Evolutionary conservation across 2,329 filamentous ascomycete species (phyloP).

Genomic region (Seiridium unicorne): DNA sequence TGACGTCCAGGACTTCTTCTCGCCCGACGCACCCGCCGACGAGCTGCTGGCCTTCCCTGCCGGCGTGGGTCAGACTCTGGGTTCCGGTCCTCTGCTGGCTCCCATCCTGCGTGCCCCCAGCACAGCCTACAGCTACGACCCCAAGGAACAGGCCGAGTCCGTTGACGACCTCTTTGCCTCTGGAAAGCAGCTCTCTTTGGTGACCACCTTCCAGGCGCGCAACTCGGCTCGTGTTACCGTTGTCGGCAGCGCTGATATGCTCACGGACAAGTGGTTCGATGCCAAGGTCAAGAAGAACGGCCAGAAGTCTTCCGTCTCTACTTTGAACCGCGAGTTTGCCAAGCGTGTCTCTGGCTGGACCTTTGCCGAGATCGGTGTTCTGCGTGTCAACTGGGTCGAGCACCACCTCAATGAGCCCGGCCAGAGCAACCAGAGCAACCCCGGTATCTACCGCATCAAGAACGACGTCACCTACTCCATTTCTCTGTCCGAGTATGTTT

Average conservation of each 20-base stretch:
- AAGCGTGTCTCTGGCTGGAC: slow-evolving; percentile 88
- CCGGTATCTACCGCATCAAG: slow-evolving; percentile 91
- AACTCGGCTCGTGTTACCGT: slow-evolving; percentile 90
- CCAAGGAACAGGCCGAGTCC: slow-evolving; percentile 74
- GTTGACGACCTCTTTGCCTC: slow-evolving; percentile 83
- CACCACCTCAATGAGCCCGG: slow-evolving; percentile 66
- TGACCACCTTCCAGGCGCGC: slow-evolving; percentile 85
- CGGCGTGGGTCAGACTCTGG: slow-evolving; percentile 78
- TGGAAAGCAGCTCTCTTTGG: slow-evolving; percentile 78
- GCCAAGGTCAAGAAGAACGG: slow-evolving; percentile 67
- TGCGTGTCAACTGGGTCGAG: slow-evolving; percentile 79
- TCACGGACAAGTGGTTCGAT: slow-evolving; percentile 87
- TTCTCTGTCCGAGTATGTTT: slow-evolving; percentile 81
- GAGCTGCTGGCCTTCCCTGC: slow-evolving; percentile 76
- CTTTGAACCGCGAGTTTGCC: slow-evolving; percentile 82
- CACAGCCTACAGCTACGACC: slow-evolving; percentile 92
- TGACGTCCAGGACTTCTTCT: slow-evolving; percentile 77
- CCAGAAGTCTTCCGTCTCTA: slow-evolving; percentile 52
- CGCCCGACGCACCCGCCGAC: slow-evolving; percentile 50
- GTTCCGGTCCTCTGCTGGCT: slow-evolving; percentile 72
- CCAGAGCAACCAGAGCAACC: slow-evolving; percentile 66
- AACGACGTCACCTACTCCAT: slow-evolving; percentile 89
- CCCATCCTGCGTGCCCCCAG: slow-evolving; percentile 79
- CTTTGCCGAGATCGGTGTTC: slow-evolving; percentile 89
- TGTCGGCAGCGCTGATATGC: slow-evolving; percentile 80